Evolutionary conservation across 2,329 filamentous ascomycete genomes (phyloP), one percentile per base, ranked within the genome.

Genomic region (Beauveria varroae): DNA sequence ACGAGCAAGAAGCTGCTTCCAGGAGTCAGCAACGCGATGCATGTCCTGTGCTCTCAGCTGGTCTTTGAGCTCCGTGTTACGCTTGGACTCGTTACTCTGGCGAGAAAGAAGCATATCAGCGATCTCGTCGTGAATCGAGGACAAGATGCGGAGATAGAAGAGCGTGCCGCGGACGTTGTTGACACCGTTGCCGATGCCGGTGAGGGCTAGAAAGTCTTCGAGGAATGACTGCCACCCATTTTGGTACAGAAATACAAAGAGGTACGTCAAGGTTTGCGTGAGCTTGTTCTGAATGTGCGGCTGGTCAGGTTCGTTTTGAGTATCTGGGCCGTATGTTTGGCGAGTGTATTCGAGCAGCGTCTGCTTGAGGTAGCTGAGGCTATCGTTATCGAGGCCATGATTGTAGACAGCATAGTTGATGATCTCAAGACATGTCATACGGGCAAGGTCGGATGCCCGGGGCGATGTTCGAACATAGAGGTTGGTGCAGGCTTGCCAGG

Each of bases 101-200:
- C 93, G 86, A 53, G 88, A 86, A 58, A 98, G 83, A 65, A 98
- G 82, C 67, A 95, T 87, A 76, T 99, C 95, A 65, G 93, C 95
- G 69, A 99, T 97, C 74, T 99, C 95, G 69, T 99, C 95, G 71
- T 99, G 95, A 52, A 99, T 88, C 40, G 93, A 95, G 66, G 88
- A 85, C 52, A 98, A 82, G 65, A 97, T 86, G 57, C 93, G 89
- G 60, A 99, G 83, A 75, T 97, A 98, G 68, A 99, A 85, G 40
- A 93, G 79, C 53, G 95, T 89, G 3, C 91, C 93, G 1, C 82
- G 73, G 43, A 86, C 75, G 71, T 96, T 96, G 71, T 91, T 86
- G 55, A 80, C 78, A 66, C 84, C 84, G 65, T 85, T 82, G 26
- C 83, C 78, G 30, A 81, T 76, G 63, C 83, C 84, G 7, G 93